Conservation (phyloP, 495 filamentous ascomycete species). For the Copromyces sp. region DNA sequence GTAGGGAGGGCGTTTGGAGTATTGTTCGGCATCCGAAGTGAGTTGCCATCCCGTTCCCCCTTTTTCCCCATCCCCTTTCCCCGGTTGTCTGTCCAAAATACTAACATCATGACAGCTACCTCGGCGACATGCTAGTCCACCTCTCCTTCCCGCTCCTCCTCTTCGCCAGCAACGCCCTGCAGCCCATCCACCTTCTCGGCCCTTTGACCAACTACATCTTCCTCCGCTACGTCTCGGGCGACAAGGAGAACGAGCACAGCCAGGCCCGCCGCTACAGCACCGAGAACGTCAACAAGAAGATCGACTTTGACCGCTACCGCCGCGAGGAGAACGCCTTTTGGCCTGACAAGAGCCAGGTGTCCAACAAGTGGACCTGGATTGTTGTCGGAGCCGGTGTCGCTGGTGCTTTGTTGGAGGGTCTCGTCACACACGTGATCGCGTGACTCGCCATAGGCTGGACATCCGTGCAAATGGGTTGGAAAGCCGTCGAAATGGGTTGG, state of each 20-base stretch:
- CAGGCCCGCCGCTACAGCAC: slow-evolving; percentile 40
- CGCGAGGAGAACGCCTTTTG: slow-evolving; percentile 48
- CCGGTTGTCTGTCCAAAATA: background rate
- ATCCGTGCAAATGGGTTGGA: background rate
- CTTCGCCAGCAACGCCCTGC: slow-evolving; percentile 39
- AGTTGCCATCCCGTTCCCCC: slow-evolving; percentile 10
- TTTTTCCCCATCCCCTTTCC: background rate
- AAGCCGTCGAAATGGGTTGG: background rate
- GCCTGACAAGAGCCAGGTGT: slow-evolving; percentile 36
- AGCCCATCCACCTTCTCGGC: slow-evolving; percentile 43
- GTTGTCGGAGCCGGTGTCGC: slow-evolving; percentile 36
- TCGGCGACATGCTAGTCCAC: slow-evolving; percentile 48
- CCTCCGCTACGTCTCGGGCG: slow-evolving; percentile 45
- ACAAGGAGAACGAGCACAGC: slow-evolving; percentile 41
- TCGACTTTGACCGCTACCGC: slow-evolving; percentile 39
- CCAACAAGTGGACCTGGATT: slow-evolving; percentile 45
- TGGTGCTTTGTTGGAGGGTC: slow-evolving; percentile 19
- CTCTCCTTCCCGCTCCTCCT: slow-evolving; percentile 39
- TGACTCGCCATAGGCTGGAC: background rate
- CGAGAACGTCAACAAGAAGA: slow-evolving; percentile 37
- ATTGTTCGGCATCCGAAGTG: slow-evolving; percentile 53
- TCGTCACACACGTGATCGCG: slow-evolving; percentile 1
- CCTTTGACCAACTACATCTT: slow-evolving; percentile 48
- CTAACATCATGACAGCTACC: slow-evolving; percentile 34
- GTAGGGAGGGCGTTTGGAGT: slow-evolving; percentile 47